phyloP scores from a whole-genome alignment of 2,329 filamentous ascomycete genomes.

The Fusarium beomiforme region DNA sequence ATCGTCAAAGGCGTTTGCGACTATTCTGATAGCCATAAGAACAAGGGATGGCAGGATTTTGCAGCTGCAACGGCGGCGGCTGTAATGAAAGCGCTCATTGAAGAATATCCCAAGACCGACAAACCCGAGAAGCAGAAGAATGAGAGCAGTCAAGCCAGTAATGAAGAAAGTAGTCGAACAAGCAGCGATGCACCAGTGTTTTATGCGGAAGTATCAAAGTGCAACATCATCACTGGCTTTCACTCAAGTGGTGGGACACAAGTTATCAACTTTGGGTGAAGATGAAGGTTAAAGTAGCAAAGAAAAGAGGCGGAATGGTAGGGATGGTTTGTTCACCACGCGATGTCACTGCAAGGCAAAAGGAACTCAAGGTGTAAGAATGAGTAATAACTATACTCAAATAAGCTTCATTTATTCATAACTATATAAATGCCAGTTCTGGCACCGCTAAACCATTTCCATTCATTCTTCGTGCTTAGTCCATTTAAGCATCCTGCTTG shows the following conservation, averaged over 20 bases:
- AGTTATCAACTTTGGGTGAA: background rate
- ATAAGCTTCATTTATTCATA: constrained; percentile 10
- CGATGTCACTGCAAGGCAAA: background rate
- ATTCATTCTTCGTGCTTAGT: background rate
- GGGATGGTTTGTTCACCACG: background rate
- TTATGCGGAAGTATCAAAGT: background rate
- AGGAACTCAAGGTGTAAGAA: background rate
- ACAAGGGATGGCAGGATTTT: constrained; percentile 50
- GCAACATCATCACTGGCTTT: background rate
- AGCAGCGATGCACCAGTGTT: background rate
- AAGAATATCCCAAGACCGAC: background rate
- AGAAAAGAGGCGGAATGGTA: background rate
- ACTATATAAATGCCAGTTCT: background rate
- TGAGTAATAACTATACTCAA: background rate
- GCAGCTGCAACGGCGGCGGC: constrained; percentile 52
- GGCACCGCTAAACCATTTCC: background rate
- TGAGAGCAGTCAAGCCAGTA: too few species aligned
- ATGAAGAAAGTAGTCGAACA: background rate
- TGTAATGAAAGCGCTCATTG: constrained; percentile 53
- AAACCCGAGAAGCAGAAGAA: background rate
- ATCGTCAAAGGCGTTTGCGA: constrained; percentile 54
- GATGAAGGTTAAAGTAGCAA: background rate
- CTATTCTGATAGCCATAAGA: constrained; percentile 41
- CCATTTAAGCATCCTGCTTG: constrained; percentile 31
- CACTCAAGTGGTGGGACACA: background rate